These are phyloP conservation scores for Boletus pseudo-olivaceus DNA, from an alignment of 768 basidiomycete species.

Conservation along the genomic window DNA sequence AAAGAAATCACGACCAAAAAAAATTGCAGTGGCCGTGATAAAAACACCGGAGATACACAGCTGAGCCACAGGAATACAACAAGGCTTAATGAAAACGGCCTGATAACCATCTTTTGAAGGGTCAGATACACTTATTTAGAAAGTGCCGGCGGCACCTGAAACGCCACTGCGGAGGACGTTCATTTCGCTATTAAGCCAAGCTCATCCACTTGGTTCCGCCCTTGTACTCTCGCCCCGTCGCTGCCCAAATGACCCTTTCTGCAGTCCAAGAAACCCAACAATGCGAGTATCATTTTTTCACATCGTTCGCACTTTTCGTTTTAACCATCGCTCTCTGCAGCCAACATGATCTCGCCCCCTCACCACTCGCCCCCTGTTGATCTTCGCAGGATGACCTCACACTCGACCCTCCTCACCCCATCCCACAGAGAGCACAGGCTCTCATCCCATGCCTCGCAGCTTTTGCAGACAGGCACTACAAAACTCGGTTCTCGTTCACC, in stretches of 20 bases:
- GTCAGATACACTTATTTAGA: slow-evolving; percentile 1
- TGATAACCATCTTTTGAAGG: slow-evolving; percentile 6
- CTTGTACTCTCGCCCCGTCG: background rate
- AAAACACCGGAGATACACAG: slow-evolving; percentile 1
- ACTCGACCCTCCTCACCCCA: slow-evolving; percentile 39
- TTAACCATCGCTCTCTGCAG: slow-evolving; percentile 7
- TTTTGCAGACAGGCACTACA: slow-evolving; percentile 39
- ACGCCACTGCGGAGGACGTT: slow-evolving; percentile 13
- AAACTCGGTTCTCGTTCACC: slow-evolving; percentile 64
- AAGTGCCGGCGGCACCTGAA: no score
- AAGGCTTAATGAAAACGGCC: background rate
- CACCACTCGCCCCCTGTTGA: slow-evolving; percentile 39
- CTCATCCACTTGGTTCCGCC: slow-evolving; percentile 13
- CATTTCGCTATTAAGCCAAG: slow-evolving; percentile 20
- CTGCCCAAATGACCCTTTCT: slow-evolving; percentile 12
- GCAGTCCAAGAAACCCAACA: slow-evolving; percentile 20
- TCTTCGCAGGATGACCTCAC: slow-evolving; percentile 56
- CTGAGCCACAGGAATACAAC: background rate
- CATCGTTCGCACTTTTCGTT: background rate
- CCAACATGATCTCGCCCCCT: slow-evolving; percentile 13
- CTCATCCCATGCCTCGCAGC: slow-evolving; percentile 46
- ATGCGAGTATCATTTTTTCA: slow-evolving; percentile 4
- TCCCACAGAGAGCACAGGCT: slow-evolving; percentile 38
- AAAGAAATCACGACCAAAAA: slow-evolving; percentile 1
- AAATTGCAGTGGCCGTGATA: background rate